phyloP scores from a whole-genome alignment of 306 rosid genomes.

The Sicyos edulis region DNA sequence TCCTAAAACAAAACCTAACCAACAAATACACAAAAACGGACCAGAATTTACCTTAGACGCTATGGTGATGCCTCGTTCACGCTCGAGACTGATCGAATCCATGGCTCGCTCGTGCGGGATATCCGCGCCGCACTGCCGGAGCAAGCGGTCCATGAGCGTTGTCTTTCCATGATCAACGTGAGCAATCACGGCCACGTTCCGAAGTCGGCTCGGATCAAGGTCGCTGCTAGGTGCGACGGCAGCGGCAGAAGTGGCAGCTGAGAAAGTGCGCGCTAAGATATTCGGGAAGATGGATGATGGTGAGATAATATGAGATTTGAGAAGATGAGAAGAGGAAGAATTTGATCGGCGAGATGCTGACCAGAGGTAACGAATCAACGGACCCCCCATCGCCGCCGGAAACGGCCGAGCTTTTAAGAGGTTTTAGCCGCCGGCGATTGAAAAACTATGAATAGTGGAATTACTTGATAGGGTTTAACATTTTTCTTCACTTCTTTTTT shows the following conservation, averaged over 20 bases:
- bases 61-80: conserved; percentile 92
- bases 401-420: conserved; percentile 25
- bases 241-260: conserved; percentile 35
- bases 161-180: conserved; percentile 99
- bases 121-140: conserved; percentile 97
- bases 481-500: no score
- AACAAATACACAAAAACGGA: not conserved
- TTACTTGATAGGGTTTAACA: conserved; percentile 15
- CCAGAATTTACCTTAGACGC: conserved; percentile 59
- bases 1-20: not conserved
- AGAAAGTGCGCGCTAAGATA: conserved; percentile 46
- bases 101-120: conserved; percentile 97
- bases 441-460: no score
- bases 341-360: conserved; percentile 48
- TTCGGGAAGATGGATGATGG: conserved; percentile 19
- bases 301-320: conserved; percentile 20
- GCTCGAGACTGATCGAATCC: conserved; percentile 81
- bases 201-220: conserved; percentile 62
- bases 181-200: conserved; percentile 91
- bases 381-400: conserved; percentile 58
- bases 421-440: not conserved
- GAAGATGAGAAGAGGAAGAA: conserved; percentile 24
- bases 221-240: conserved; percentile 16
- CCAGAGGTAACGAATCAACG: conserved; percentile 65
- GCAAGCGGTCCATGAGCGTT: conserved; percentile 96